Evolutionary conservation across 2,329 filamentous ascomycete species (phyloP).

Genomic region (Fusarium illudens): DNA sequence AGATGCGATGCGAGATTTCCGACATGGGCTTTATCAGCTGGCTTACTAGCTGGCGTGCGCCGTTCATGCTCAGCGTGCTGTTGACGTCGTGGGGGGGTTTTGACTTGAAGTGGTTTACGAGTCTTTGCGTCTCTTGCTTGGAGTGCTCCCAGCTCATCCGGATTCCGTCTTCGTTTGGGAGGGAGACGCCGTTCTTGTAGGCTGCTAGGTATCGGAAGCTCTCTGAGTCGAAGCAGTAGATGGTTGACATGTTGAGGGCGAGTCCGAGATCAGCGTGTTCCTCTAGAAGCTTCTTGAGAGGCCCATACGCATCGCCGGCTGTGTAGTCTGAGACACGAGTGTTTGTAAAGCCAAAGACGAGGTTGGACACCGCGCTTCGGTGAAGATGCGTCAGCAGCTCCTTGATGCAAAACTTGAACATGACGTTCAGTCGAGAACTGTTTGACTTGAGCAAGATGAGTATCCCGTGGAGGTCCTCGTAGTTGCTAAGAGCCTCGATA

Average conservation of each 20-base stretch:
- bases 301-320: background rate
- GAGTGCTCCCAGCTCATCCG: slow-evolving; percentile 32
- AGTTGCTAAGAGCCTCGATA: slow-evolving; percentile 1
- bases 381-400: slow-evolving; percentile 18
- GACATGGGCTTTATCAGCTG: slow-evolving; percentile 31
- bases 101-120: slow-evolving; percentile 6
- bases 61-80: slow-evolving; percentile 33
- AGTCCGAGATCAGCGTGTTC: background rate
- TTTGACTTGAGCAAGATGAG: slow-evolving; percentile 25
- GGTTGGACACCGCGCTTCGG: slow-evolving; percentile 19
- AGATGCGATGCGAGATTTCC: slow-evolving; percentile 12
- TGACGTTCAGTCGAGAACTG: background rate
- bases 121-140: slow-evolving; percentile 9
- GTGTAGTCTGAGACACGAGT: slow-evolving; percentile 13
- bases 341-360: slow-evolving; percentile 30
- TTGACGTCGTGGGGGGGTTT: slow-evolving; percentile 25
- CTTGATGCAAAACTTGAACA: slow-evolving; percentile 25
- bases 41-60: slow-evolving; percentile 2
- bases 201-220: slow-evolving; percentile 28
- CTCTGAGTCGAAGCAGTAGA: slow-evolving; percentile 30
- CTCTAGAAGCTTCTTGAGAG: slow-evolving; percentile 2
- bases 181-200: background rate
- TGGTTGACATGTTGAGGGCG: background rate
- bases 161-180: background rate
- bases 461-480: slow-evolving; percentile 25